Base-by-base conservation (phyloP, 2,329 filamentous ascomycete genomes). In the Aureobasidium zeae region DNA sequence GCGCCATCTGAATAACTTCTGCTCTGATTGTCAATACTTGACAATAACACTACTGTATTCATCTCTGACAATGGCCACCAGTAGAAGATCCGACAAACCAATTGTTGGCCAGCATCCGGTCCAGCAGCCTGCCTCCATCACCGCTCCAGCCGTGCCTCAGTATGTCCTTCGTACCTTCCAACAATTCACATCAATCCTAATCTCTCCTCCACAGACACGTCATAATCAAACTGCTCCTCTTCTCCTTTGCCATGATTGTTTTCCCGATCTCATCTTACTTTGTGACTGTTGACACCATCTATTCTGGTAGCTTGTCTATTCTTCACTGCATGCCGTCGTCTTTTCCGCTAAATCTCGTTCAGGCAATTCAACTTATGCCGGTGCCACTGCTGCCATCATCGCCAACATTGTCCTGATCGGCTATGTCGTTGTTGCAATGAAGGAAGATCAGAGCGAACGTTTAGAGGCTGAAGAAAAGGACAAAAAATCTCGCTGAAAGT, bases 351-450 rank as follows among this genome's bases (percentile, higher is more conserved):
- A 35, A 15, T 11, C 25, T 16, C 35, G n/a, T n/a, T n/a, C 46
- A 94, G 89, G 87, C 53, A 94, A 94, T 63, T 76, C 86, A 11
- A 94, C 88, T 2, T 89, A 79, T 55, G 86, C 88, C 3, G 91
- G 88, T 11, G 87, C 78, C 1, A 69, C 83, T 24, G 91, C 91
- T 1, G 91, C 91, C 15, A 66, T 96, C 38, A 79, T 93, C 61
- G 91, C 91, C 10, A 98, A 98, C 55, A 75, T 93, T 2, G 86
- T 98, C 3, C 69, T 98, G 38, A 75, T 96, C 46, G 79, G 74
- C n/a, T 98, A 96, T 63, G 77, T 96, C 31, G 68, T 95, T 45
- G 86, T 94, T 15, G 91, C 91, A 3, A 88, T 94, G 75, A 79
- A 74, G 49, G 91, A 98, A 62, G 91, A 96, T 57, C 70, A 75